Evolutionary conservation across 306 rosid genomes (phyloP).

Genomic region (Medicago ruthenica): DNA sequence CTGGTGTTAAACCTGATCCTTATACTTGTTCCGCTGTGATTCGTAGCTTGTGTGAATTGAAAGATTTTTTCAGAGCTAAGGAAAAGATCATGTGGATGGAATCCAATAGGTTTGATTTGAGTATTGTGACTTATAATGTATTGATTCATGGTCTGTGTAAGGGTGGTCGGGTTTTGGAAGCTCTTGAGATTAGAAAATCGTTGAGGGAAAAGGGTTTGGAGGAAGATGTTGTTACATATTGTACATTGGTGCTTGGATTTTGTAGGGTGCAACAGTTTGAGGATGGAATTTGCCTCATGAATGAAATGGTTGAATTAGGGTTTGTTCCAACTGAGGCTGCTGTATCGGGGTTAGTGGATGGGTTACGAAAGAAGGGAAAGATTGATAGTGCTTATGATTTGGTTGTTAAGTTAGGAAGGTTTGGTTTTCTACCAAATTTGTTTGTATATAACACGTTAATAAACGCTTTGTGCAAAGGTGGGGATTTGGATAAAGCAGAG

Average conservation of each 20-base stretch:
- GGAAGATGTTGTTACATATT: conserved; percentile 76
- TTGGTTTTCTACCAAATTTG: conserved; percentile 68
- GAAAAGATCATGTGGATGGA: conserved; percentile 68
- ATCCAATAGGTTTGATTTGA: conserved; percentile 54
- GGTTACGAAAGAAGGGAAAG: conserved; percentile 69
- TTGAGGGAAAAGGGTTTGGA: conserved; percentile 72
- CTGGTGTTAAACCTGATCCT: conserved; percentile 67
- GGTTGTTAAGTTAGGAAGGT: conserved; percentile 61
- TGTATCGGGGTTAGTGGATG: conserved; percentile 71
- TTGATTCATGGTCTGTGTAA: conserved; percentile 84
- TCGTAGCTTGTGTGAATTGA: conserved; percentile 74
- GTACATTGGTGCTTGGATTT: conserved; percentile 75
- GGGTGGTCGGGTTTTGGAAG: conserved; percentile 65
- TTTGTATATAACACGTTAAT: conserved; percentile 75
- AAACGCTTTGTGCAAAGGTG: conserved; percentile 79
- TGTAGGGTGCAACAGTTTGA: conserved; percentile 68
- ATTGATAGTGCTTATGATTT: conserved; percentile 65
- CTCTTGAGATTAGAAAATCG: conserved; percentile 62
- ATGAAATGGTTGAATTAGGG: conserved; percentile 79
- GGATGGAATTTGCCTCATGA: conserved; percentile 56
- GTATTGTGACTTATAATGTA: conserved; percentile 73
- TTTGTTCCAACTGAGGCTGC: conserved; percentile 74
- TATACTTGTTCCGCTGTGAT: conserved; percentile 73
- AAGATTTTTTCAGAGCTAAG: conserved; percentile 65
- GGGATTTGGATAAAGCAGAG: conserved; percentile 71